Percentiles rank a stretch among this genome's conserved stretches.
These are phyloP conservation scores for Abrus pulchellus DNA, from an alignment of 306 rosid genomes.

Conservation along the genomic window DNA sequence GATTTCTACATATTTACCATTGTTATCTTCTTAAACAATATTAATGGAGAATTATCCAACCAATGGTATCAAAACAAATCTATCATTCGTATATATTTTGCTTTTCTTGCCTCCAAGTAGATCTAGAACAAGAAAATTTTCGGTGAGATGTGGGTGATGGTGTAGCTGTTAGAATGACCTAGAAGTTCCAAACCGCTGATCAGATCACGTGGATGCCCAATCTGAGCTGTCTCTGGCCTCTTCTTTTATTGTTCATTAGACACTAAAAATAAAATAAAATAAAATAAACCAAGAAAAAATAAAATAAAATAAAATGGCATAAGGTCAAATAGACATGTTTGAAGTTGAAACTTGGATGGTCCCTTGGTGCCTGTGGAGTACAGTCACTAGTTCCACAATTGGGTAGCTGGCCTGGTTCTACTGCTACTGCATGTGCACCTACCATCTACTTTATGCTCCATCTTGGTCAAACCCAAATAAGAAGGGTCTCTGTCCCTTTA, in stretches of 20 bases:
- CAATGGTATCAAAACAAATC: constrained; percentile 13
- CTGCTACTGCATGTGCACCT: constrained; percentile 50
- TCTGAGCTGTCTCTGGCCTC: constrained; percentile 53
- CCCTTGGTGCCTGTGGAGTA: constrained; percentile 31
- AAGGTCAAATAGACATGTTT: constrained; percentile 48
- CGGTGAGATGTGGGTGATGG: constrained; percentile 12
- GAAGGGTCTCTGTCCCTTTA: constrained; percentile 48
- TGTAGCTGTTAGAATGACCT: constrained; percentile 54
- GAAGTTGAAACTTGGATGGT: constrained; percentile 40
- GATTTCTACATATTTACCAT: not conserved
- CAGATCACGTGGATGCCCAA: constrained; percentile 69
- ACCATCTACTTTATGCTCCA: constrained; percentile 21
- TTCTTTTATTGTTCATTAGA: not conserved
- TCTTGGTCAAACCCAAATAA: constrained; percentile 58
- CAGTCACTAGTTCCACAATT: constrained; percentile 37
- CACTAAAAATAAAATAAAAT: not conserved
- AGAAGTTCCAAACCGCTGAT: constrained; percentile 59
- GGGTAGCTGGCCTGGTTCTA: constrained; percentile 6
- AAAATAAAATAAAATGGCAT: not conserved
- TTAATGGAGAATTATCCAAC: not conserved
- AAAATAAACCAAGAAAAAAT: not conserved
- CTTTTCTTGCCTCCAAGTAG: not conserved
- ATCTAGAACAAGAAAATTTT: constrained; percentile 14
- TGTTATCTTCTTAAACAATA: not conserved
- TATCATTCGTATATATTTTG: not conserved